Base-by-base conservation (phyloP, 768 basidiomycete species). In the Favolaschia claudopus region DNA sequence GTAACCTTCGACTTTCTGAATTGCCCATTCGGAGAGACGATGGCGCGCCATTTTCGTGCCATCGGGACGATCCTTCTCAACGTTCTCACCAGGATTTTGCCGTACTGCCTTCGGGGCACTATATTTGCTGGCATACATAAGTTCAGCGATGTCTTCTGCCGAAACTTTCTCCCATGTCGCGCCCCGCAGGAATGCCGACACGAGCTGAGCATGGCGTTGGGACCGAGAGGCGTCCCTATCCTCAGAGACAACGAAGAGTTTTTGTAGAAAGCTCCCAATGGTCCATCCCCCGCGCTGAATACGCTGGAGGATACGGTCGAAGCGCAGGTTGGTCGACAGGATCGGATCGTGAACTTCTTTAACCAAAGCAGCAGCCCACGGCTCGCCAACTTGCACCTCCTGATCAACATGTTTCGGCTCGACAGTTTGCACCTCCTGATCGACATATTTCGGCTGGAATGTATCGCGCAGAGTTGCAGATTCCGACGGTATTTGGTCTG, bases 11-110 rank as follows among this genome's bases (percentile, higher is more conserved):
- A 55, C 44, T 15, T 55, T 55, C 10, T 27, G 34, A 14, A 38
- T 55, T 15, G 54, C 54, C 54, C 54, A 55, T 32, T 55, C 36
- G 5, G 54, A 38, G 8, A 55, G 43, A 29, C 28, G 44, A 14
- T 28, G n/a, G 27, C 44, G 54, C 7, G 44, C 54, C 54, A 55
- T n/a, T n/a, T 46, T 14, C 4, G 25, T 29, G 12, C 8, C 17
- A n/a, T 17, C 22, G 9, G 19, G 24, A 24, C 29, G 19, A 13
- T n/a, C 1, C 20, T 9, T 45, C 19, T 4, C 19, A 10, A 24
- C 33, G 4, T 22, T 17, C 7, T 37, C 6, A 3, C 39, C n/a
- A 10, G 51, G 22, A 9, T 40, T 20, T 7, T 34, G 9, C 2
- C 32, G 31, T 10, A 28, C 20, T 33, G 15, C 17, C 24, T 39